phyloP scores from a whole-genome alignment of 2,329 filamentous ascomycete genomes.

The Phyllosticta citribraziliensis region DNA sequence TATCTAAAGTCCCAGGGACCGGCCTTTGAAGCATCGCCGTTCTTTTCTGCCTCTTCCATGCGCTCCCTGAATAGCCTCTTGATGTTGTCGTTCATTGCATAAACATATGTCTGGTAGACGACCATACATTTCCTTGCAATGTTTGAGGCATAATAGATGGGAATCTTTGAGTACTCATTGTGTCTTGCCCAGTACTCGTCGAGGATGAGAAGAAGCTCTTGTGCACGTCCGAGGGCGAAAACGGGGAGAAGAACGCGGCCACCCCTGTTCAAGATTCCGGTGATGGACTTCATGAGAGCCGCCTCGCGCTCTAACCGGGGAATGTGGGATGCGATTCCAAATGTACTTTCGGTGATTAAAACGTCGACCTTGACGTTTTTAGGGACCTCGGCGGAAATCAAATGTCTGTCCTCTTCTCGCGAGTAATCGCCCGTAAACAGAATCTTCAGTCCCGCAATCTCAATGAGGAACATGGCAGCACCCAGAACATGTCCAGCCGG shows the following conservation, averaged over 20 bases:
- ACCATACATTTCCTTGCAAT: conserved; percentile 96
- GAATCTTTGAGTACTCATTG: conserved; percentile 74
- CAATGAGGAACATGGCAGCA: conserved; percentile 95
- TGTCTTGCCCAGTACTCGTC: conserved; percentile 97
- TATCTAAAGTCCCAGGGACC: conserved; percentile 97
- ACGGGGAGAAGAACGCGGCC: conserved; percentile 91
- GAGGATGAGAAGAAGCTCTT: conserved; percentile 86
- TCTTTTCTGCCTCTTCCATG: conserved; percentile 81
- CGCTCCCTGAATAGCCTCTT: conserved; percentile 87
- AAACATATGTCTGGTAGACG: conserved; percentile 95
- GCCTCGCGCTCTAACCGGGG: conserved; percentile 86
- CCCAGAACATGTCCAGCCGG: conserved; percentile 96
- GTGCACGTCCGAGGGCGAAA: conserved; percentile 85
- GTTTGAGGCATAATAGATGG: conserved; percentile 96
- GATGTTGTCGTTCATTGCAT: conserved; percentile 99
- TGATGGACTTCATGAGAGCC: conserved; percentile 91
- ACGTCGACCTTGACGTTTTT: conserved; percentile 87
- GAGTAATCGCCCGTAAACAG: conserved; percentile 98
- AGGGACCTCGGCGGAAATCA: conserved; percentile 88
- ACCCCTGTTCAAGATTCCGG: conserved; percentile 78
- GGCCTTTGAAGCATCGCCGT: conserved; percentile 62
- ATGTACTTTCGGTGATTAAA: conserved; percentile 94
- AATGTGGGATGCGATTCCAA: conserved; percentile 88
- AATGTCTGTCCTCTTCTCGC: conserved; percentile 85
- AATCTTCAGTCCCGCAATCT: conserved; percentile 93